These are phyloP conservation scores for Pugionium dolabratum DNA, from an alignment of 345 rosid species.

Conservation along the genomic window DNA sequence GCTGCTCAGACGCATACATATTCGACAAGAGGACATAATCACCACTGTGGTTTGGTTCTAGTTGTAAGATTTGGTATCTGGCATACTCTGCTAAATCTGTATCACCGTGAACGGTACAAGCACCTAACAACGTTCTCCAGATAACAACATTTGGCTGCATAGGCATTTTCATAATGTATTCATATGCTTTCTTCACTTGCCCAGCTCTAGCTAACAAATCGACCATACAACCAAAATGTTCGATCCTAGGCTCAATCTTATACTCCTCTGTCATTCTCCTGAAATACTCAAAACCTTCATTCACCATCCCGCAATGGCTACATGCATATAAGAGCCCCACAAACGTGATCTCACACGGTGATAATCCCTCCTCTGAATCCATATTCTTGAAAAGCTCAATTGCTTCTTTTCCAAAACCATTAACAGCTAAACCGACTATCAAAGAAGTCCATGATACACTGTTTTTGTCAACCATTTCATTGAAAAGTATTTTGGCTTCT, in stretches of 20 bases:
- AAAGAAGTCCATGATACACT: slow-evolving; percentile 79
- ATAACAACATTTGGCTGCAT: slow-evolving; percentile 69
- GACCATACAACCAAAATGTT: slow-evolving; percentile 88
- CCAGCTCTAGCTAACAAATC: slow-evolving; percentile 89
- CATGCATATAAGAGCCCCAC: slow-evolving; percentile 86
- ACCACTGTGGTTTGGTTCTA: slow-evolving; percentile 77
- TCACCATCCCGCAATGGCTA: slow-evolving; percentile 87
- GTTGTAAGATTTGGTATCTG: slow-evolving; percentile 47
- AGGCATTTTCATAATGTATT: slow-evolving; percentile 57
- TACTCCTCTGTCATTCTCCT: slow-evolving; percentile 61
- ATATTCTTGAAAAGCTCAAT: slow-evolving; percentile 55
- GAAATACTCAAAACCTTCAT: slow-evolving; percentile 69
- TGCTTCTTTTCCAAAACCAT: slow-evolving; percentile 82
- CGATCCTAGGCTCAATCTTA: slow-evolving; percentile 67
- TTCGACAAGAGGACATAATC: slow-evolving; percentile 85
- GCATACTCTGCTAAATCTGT: slow-evolving; percentile 63
- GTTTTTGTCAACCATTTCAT: slow-evolving; percentile 59
- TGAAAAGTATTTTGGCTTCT: slow-evolving; percentile 58
- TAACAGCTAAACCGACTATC: slow-evolving; percentile 82
- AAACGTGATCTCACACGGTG: slow-evolving; percentile 68
- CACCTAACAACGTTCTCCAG: slow-evolving; percentile 80
- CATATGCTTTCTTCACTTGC: slow-evolving; percentile 59
- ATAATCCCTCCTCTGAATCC: slow-evolving; percentile 49
- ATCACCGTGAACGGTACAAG: slow-evolving; percentile 66
- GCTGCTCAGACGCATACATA: slow-evolving; percentile 72